These are phyloP conservation scores for Acrodontium crateriforme DNA, from an alignment of 2,329 filamentous ascomycete species.

Conservation along the genomic window DNA sequence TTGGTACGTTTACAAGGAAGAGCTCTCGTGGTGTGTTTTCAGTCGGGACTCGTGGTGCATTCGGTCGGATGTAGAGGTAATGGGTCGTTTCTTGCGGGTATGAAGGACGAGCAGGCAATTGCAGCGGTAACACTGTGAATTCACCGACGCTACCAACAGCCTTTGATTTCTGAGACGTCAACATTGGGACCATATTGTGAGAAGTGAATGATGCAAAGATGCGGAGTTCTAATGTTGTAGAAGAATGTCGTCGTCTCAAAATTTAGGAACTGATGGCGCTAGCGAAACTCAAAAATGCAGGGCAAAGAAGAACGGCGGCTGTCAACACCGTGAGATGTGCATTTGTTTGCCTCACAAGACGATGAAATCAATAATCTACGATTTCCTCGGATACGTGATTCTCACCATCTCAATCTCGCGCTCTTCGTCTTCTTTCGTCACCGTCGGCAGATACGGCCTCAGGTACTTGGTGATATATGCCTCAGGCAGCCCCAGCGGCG, in stretches of 20 bases:
- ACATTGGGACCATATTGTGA: conserved; percentile 21
- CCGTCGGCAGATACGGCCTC: conserved; percentile 3
- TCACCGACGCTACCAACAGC: conserved; percentile 34
- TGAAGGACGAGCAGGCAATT: conserved; percentile 48
- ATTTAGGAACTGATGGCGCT: too few relatives aligned
- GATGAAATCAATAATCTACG: too few relatives aligned
- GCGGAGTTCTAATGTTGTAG: conserved; percentile 1
- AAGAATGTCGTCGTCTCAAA: too few relatives aligned
- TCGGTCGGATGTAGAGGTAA: conserved; percentile 74
- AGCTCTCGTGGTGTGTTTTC: conserved; percentile 63
- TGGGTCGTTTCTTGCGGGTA: conserved; percentile 54
- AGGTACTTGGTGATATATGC: conserved; percentile 33
- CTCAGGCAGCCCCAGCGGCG: conserved; percentile 36
- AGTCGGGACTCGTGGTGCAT: conserved; percentile 65
- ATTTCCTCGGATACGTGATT: too few relatives aligned
- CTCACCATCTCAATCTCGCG: conserved; percentile 4
- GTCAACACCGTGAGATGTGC: too few relatives aligned
- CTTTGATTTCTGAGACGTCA: conserved; percentile 2
- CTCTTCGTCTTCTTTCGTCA: conserved; percentile 5
- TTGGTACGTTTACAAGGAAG: conserved; percentile 80
- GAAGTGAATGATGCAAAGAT: neutral
- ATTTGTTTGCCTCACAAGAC: too few relatives aligned
- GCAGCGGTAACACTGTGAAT: conserved; percentile 57
- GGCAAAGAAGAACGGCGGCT: too few relatives aligned
- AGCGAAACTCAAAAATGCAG: too few relatives aligned